phyloP scores from a whole-genome alignment of 306 rosid genomes.

The Acacia confusa region DNA sequence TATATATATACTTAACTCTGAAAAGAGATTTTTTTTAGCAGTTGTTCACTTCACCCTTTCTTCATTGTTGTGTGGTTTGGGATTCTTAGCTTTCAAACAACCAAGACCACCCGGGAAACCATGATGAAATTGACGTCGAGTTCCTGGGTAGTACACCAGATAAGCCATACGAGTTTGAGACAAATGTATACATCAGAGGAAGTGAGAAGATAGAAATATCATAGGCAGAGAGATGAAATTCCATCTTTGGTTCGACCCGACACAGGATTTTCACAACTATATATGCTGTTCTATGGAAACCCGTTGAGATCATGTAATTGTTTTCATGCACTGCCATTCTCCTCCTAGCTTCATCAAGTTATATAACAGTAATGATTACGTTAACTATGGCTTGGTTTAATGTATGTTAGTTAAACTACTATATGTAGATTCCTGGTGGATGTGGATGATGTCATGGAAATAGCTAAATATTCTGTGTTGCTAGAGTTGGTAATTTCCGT shows the following conservation, averaged over 20 bases:
- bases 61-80: conserved; percentile 15
- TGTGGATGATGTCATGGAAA: conserved; percentile 26
- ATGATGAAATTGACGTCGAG: conserved; percentile 90
- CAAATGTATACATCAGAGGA: conserved; percentile 85
- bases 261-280: conserved; percentile 79
- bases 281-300: conserved; percentile 77
- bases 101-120: conserved; percentile 74
- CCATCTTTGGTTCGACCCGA: conserved; percentile 95
- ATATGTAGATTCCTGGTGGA: conserved; percentile 75
- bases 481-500: conserved; percentile 6
- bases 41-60: conserved; percentile 12
- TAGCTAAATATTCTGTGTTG: neutral
- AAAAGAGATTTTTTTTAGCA: neutral
- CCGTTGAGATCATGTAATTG: conserved; percentile 80
- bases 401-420: neutral
- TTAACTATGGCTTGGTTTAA: neutral
- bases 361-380: neutral
- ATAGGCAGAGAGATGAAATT: conserved; percentile 81
- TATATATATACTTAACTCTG: neutral
- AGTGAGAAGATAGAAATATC: conserved; percentile 82
- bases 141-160: conserved; percentile 78
- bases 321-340: neutral
- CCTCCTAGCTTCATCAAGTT: neutral
- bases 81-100: conserved; percentile 82
- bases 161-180: conserved; percentile 85